These are phyloP conservation scores for Erythrophleum fordii DNA, from an alignment of 306 rosid genomes.

Conservation along the genomic window DNA sequence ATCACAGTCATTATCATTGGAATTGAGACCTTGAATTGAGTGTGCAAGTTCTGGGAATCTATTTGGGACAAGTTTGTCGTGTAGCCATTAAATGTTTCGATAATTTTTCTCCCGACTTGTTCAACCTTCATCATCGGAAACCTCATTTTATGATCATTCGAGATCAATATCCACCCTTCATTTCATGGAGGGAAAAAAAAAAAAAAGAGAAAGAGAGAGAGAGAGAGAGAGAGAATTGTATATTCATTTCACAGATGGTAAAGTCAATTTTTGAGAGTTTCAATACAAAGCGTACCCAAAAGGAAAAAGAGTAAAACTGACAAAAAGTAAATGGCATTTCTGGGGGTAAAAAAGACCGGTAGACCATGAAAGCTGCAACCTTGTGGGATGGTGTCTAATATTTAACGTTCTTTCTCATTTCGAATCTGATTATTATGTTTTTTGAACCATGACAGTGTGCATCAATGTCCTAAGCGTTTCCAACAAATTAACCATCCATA, in stretches of 20 bases:
- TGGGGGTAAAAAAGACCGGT: too few relatives aligned
- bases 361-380: too few relatives aligned
- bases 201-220: too few relatives aligned
- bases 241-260: too few relatives aligned
- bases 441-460: neutral
- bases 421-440: neutral
- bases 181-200: too few relatives aligned
- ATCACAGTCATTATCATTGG: neutral
- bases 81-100: neutral
- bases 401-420: neutral
- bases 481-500: neutral
- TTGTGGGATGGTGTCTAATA: neutral
- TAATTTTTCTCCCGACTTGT: neutral
- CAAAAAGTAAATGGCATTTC: slow-evolving; percentile 1
- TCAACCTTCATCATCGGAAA: too few relatives aligned
- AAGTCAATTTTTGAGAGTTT: neutral
- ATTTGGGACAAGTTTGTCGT: neutral
- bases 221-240: too few relatives aligned
- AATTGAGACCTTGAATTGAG: neutral
- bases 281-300: neutral
- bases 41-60: neutral
- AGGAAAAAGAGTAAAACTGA: neutral
- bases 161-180: too few relatives aligned
- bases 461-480: neutral
- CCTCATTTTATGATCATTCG: too few relatives aligned